These are phyloP conservation scores for Centrapalus pauciflorus DNA, from an alignment of 129 eudicot species.

Conservation along the genomic window DNA sequence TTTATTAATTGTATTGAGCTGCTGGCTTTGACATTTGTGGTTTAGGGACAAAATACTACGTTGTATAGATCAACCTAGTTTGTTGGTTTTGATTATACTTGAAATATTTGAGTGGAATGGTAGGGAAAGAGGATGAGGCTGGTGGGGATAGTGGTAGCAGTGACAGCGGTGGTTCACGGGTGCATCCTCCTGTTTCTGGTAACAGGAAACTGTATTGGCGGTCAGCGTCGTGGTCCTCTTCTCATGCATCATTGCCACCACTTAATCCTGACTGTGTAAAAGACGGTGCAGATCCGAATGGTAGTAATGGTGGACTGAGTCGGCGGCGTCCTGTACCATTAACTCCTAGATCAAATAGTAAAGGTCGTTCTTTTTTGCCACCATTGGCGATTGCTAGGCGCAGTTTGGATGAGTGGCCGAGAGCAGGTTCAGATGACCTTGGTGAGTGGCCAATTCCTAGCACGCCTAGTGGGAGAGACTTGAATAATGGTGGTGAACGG, in stretches of 20 bases:
- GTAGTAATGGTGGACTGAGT: constrained; percentile 27
- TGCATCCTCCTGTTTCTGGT: constrained; percentile 27
- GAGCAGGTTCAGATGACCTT: constrained; percentile 82
- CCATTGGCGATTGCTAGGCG: constrained; percentile 68
- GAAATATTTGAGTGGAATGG: constrained; percentile 39
- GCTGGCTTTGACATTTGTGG: constrained; percentile 10
- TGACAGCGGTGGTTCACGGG: constrained; percentile 22
- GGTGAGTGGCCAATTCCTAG: constrained; percentile 81
- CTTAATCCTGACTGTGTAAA: constrained; percentile 43
- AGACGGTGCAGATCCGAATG: constrained; percentile 37
- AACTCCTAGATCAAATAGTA: constrained; percentile 64
- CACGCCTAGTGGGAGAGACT: constrained; percentile 67
- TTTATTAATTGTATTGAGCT: not conserved
- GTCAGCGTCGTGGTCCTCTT: constrained; percentile 82
- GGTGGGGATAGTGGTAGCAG: constrained; percentile 22
- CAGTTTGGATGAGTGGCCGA: constrained; percentile 89
- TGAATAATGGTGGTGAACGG: constrained; percentile 51
- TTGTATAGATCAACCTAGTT: constrained; percentile 2
- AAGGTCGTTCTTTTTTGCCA: constrained; percentile 60
- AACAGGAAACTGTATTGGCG: constrained; percentile 61
- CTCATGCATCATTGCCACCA: constrained; percentile 53
- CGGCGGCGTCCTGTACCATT: constrained; percentile 46
- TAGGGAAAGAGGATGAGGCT: constrained; percentile 62
- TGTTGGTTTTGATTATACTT: constrained; percentile 12
- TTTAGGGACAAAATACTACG: constrained; percentile 3